phyloP scores from a whole-genome alignment of 257 asterid genomes.

The Paulownia fortunei region DNA sequence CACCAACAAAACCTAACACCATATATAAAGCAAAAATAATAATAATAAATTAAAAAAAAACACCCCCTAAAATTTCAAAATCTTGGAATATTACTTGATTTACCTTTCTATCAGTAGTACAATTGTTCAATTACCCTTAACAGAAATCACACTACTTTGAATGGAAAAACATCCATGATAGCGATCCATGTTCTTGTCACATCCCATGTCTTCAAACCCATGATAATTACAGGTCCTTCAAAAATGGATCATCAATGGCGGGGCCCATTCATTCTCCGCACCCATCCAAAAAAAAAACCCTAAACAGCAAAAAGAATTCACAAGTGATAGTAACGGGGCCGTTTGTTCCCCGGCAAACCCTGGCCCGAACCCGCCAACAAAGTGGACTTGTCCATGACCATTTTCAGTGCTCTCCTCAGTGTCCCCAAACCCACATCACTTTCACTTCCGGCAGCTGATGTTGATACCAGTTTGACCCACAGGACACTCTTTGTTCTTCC shows the following conservation, averaged over 20 bases:
- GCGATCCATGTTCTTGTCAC: slow-evolving; percentile 33
- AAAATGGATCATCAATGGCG: neutral
- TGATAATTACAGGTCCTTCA: slow-evolving; percentile 36
- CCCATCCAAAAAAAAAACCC: neutral
- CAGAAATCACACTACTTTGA: slow-evolving; percentile 18
- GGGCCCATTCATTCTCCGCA: neutral
- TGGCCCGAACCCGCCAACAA: slow-evolving; percentile 60
- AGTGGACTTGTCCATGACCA: slow-evolving; percentile 70
- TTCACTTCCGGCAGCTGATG: slow-evolving; percentile 29
- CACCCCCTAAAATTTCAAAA: neutral
- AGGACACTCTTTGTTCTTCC: slow-evolving; percentile 69
- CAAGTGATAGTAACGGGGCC: slow-evolving; percentile 74
- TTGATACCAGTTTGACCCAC: slow-evolving; percentile 48
- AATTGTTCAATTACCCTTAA: slow-evolving; percentile 6
- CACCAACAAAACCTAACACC: neutral
- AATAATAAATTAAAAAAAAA: neutral
- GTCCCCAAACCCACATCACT: slow-evolving; percentile 56
- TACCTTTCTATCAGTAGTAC: neutral
- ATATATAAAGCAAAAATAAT: too few relatives aligned
- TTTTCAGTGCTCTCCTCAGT: slow-evolving; percentile 60
- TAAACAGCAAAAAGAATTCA: neutral
- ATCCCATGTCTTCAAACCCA: slow-evolving; percentile 17
- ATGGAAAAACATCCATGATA: slow-evolving; percentile 28
- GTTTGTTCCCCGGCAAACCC: slow-evolving; percentile 65
- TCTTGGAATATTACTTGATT: neutral